Percentiles rank a stretch among this genome's conserved stretches.
Conservation (phyloP, 305 asterid genomes). For the Solanum hybrid region DNA sequence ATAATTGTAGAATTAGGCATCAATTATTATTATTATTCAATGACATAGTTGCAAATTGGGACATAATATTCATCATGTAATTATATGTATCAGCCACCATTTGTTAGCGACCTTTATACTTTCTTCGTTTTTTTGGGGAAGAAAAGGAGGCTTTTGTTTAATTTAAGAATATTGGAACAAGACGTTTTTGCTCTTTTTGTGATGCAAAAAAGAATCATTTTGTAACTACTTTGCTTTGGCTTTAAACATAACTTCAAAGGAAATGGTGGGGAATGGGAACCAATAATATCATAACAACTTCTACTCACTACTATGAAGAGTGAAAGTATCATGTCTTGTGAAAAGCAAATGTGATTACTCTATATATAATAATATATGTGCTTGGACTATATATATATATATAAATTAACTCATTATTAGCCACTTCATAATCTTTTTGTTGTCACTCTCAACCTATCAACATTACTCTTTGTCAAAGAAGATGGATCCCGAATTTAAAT, state of each 20-base stretch:
- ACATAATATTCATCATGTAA: neutral
- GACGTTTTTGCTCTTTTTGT: neutral
- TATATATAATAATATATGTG: neutral
- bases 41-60: neutral
- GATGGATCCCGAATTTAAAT: neutral
- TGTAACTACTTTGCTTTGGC: neutral
- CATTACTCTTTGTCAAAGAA: neutral
- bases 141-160: neutral
- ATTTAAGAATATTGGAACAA: neutral
- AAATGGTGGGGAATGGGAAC: neutral
- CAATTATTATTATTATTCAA: neutral
- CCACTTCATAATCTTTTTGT: neutral
- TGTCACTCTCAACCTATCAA: neutral
- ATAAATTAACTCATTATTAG: neutral
- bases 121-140: neutral
- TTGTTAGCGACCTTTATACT: neutral
- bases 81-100: neutral
- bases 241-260: neutral
- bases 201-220: neutral
- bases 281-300: neutral
- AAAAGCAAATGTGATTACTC: neutral
- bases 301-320: neutral
- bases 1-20: neutral
- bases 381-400: neutral
- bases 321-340: neutral